phyloP scores from a whole-genome alignment of 305 asterid species.

The Fraxinus nigra region DNA sequence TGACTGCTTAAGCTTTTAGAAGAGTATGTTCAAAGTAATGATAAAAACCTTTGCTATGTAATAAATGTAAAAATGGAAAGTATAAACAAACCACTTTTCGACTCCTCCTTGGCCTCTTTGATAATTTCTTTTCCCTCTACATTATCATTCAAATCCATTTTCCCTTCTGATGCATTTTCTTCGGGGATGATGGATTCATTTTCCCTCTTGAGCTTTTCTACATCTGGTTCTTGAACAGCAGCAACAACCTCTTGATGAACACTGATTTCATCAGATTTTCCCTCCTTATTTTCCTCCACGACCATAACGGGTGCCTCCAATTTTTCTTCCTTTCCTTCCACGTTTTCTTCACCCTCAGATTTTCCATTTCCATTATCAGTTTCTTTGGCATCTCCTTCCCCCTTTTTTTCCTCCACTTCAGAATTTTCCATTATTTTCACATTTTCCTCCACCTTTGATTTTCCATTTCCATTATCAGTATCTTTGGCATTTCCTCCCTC shows the following conservation, averaged over 20 bases:
- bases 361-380: slow-evolving; percentile 18
- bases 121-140: slow-evolving; percentile 22
- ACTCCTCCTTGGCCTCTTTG: slow-evolving; percentile 23
- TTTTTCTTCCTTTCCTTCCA: slow-evolving; percentile 12
- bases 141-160: slow-evolving; percentile 1
- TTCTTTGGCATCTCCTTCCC: slow-evolving; percentile 25
- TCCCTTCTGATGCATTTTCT: slow-evolving; percentile 13
- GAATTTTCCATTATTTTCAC: slow-evolving; percentile 4
- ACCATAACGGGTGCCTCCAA: slow-evolving; percentile 4
- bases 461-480: neutral
- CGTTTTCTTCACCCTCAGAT: slow-evolving; percentile 6
- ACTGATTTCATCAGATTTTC: neutral
- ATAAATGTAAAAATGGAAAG: neutral
- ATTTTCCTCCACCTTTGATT: neutral
- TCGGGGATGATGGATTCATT: slow-evolving; percentile 14
- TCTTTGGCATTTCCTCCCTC: neutral
- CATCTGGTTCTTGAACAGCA: slow-evolving; percentile 1
- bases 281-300: slow-evolving; percentile 20
- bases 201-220: slow-evolving; percentile 1
- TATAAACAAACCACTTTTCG: slow-evolving; percentile 37
- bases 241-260: neutral
- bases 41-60: neutral
- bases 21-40: neutral
- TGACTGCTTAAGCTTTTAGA: neutral
- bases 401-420: slow-evolving; percentile 8